Evolutionary conservation across 352 stramenopile species (phyloP).

Genomic region (Pythium phragmitis): DNA sequence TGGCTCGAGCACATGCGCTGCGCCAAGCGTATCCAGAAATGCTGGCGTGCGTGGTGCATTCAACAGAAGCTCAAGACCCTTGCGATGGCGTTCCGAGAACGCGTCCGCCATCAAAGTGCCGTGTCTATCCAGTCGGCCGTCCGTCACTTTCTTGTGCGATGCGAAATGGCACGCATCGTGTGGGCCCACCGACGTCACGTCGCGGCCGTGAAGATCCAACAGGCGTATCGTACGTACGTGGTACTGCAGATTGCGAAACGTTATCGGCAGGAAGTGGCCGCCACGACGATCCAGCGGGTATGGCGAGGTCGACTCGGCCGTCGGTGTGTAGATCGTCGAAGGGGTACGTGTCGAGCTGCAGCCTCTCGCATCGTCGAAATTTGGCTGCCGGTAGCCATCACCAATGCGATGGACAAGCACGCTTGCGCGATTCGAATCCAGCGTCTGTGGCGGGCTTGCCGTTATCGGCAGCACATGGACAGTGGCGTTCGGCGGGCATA

Average conservation of each 20-base stretch:
- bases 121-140: slow-evolving; percentile 26
- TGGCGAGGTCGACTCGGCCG: slow-evolving; percentile 30
- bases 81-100: slow-evolving; percentile 23
- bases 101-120: slow-evolving; percentile 26
- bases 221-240: slow-evolving; percentile 28
- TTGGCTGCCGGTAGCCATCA: slow-evolving; percentile 19
- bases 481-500: slow-evolving; percentile 1
- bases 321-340: slow-evolving; percentile 3
- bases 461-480: slow-evolving; percentile 14
- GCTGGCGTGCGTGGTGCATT: slow-evolving; percentile 28
- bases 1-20: slow-evolving; percentile 23
- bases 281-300: slow-evolving; percentile 25
- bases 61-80: slow-evolving; percentile 24
- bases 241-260: slow-evolving; percentile 27
- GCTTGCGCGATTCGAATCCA: slow-evolving; percentile 20
- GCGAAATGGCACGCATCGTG: slow-evolving; percentile 22
- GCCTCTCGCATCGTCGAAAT: not conserved
- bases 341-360: slow-evolving; percentile 3
- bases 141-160: slow-evolving; percentile 24
- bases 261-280: slow-evolving; percentile 11
- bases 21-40: slow-evolving; percentile 28
- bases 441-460: slow-evolving; percentile 15
- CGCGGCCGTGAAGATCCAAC: slow-evolving; percentile 30
- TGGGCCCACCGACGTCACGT: slow-evolving; percentile 8
- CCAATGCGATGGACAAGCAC: slow-evolving; percentile 5